A percentile compares a stretch with the other conserved stretches of the same genome.
Evolutionary conservation across 208 protist genomes (phyloP).

Genomic region (Leishmania tarentolae): DNA sequence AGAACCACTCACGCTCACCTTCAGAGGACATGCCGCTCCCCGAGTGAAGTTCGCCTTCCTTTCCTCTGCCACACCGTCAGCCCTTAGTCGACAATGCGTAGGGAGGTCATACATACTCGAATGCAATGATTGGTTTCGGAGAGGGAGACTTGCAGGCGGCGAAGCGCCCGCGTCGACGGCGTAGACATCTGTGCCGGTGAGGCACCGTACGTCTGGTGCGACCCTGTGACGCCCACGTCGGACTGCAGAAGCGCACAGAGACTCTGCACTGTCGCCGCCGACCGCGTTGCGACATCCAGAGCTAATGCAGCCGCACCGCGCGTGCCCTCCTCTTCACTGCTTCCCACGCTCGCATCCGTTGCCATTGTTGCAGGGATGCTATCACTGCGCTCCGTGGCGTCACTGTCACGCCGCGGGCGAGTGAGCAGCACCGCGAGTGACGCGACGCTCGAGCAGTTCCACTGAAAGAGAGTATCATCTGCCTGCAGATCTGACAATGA

Average conservation of each 20-base stretch:
- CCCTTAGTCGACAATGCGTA: constrained; percentile 10
- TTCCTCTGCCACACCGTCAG: not conserved
- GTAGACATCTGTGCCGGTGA: constrained; percentile 9
- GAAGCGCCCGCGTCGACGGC: constrained; percentile 30
- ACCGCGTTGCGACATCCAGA: constrained; percentile 6
- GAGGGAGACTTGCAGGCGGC: constrained; percentile 30
- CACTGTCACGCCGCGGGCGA: not conserved
- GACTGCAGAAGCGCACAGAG: constrained; percentile 24
- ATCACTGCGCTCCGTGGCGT: constrained; percentile 12
- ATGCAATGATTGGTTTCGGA: constrained; percentile 13
- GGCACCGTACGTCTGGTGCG: constrained; percentile 2
- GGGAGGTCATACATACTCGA: constrained; percentile 11
- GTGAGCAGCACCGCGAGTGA: constrained; percentile 17
- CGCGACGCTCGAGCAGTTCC: constrained; percentile 15
- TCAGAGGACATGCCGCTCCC: not conserved
- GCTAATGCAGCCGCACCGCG: constrained; percentile 11
- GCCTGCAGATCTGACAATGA: not conserved
- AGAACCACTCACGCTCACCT: not conserved
- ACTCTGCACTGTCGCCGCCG: constrained; percentile 8
- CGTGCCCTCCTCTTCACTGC: constrained; percentile 3
- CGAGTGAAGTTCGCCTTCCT: not conserved
- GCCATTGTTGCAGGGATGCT: not conserved
- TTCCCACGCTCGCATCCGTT: not conserved
- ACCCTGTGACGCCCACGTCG: not conserved
- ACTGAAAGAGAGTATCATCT: constrained; percentile 5